Base-by-base conservation (phyloP, 129 eudicot species). In the Mikania micrantha region DNA sequence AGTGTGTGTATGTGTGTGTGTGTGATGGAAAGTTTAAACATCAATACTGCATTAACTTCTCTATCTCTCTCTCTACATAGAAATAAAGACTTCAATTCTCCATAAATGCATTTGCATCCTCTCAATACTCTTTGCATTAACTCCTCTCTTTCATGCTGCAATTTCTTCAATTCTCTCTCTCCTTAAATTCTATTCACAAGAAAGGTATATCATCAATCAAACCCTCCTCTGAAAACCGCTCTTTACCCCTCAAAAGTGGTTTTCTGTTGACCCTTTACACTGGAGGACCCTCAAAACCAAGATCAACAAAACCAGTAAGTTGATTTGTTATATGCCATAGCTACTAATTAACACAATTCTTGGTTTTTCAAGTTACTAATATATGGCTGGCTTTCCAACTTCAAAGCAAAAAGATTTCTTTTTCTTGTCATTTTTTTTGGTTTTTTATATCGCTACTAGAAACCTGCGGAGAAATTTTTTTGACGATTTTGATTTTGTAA, bases 91-190 rank as follows among this genome's bases (percentile, higher is more conserved):
- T 73, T 80, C 77, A 69, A 72, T 79, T 80, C 83, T 62, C 85
- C 86, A 81, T 86, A 80, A 89, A 89, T 90, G 95, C 95, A 28
- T 10, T 82, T 71, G 66, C 90, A 84, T 73, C 94, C 80, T 86
- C 93, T 85, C 87, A 83, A 81, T 77, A 79, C 96, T 70, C 91
- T 85, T 78, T 44, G 85, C 94, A 90, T 52, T 90, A 42, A 90
- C 95, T 87, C 83, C 87, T 79, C 71, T 67, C 70, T 32, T 54
- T 47, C 64, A 73, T 63, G 36, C 76, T 66, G 41, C 63, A 76
- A 72, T 53, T 72, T 39, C 77, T 72, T 72, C 77, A 72, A 72
- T 72, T 61, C 79, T 38, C 64, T 79, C 39, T 80, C 80, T 62
- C 45, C 87, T 76, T 82, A 75, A 83, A 85, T 85, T 90, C 91